Evolutionary conservation across 1,284 basidiomycete genomes (phyloP).

Genomic region (Trametes hirsuta): DNA sequence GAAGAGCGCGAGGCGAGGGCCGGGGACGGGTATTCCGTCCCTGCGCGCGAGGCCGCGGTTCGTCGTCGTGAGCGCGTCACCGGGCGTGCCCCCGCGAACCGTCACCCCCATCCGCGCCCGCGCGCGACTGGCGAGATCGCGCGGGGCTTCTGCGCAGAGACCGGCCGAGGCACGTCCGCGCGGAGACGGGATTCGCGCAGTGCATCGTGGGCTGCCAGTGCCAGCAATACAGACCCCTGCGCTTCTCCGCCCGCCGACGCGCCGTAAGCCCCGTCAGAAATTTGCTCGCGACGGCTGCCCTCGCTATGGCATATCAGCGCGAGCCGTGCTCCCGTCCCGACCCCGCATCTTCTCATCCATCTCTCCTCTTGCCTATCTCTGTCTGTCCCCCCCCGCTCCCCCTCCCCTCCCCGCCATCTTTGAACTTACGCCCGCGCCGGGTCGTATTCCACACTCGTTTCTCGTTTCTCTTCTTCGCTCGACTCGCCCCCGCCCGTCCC

Average conservation of each 20-base stretch:
- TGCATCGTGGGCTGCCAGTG: background rate
- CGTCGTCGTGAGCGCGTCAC: no score
- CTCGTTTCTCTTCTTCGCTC: background rate
- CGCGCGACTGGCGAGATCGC: background rate
- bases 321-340: background rate
- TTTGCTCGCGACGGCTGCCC: conserved; percentile 6
- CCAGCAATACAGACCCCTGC: background rate
- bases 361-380: background rate
- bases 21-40: background rate
- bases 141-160: background rate
- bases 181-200: background rate
- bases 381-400: background rate
- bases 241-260: conserved; percentile 15
- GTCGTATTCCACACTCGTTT: conserved; percentile 13
- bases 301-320: conserved; percentile 15
- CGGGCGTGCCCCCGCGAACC: background rate
- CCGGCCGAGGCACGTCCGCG: background rate
- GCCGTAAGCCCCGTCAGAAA: conserved; percentile 12
- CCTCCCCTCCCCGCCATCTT: background rate
- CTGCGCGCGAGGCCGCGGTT: no score
- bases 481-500: background rate
- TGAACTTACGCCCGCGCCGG: conserved; percentile 3
- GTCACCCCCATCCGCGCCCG: background rate
- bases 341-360: background rate
- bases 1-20: no score